Evolutionary conservation across 1,284 basidiomycete species (phyloP).

Genomic region (Moesziomyces globuligerus): DNA sequence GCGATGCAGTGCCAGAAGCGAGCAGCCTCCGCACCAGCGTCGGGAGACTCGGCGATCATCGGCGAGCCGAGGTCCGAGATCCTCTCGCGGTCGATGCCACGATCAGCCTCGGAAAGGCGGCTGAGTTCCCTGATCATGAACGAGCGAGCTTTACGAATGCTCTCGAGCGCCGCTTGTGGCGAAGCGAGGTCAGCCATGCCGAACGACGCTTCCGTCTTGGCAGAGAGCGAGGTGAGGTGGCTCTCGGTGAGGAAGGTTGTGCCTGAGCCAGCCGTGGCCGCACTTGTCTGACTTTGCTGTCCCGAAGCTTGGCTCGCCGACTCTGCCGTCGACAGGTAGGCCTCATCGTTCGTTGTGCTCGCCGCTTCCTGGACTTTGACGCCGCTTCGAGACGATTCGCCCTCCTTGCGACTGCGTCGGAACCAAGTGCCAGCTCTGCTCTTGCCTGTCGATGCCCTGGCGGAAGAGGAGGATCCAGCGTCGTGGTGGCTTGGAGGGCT

Average conservation of each 20-base stretch:
- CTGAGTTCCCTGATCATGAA: constrained; percentile 48
- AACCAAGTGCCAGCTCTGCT: constrained; percentile 21
- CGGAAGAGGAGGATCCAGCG: constrained; percentile 5
- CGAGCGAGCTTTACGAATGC: constrained; percentile 45
- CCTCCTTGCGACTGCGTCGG: constrained; percentile 25
- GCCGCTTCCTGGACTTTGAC: constrained; percentile 2
- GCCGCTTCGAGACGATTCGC: constrained; percentile 1
- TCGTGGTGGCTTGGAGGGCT: constrained; percentile 14
- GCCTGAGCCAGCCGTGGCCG: constrained; percentile 29
- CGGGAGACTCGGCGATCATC: constrained; percentile 18
- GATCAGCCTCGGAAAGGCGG: constrained; percentile 19
- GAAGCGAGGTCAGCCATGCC: constrained; percentile 43
- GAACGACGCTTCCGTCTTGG: constrained; percentile 29
- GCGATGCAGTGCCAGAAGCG: constrained; percentile 53
- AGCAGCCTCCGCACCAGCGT: constrained; percentile 27
- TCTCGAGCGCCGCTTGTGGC: constrained; percentile 41
- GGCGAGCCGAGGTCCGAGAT: constrained; percentile 33
- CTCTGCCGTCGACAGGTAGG: constrained; percentile 4
- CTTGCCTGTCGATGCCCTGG: constrained; percentile 10
- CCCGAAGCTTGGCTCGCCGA: constrained; percentile 15
- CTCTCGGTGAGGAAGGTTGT: constrained; percentile 31
- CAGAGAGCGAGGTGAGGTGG: constrained; percentile 22
- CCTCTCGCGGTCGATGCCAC: constrained; percentile 27
- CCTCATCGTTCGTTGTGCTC: constrained; percentile 1
- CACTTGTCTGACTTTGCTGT: constrained; percentile 34